phyloP scores from a whole-genome alignment of 108 stramenopile species.

The Skeletonema tropicum region DNA sequence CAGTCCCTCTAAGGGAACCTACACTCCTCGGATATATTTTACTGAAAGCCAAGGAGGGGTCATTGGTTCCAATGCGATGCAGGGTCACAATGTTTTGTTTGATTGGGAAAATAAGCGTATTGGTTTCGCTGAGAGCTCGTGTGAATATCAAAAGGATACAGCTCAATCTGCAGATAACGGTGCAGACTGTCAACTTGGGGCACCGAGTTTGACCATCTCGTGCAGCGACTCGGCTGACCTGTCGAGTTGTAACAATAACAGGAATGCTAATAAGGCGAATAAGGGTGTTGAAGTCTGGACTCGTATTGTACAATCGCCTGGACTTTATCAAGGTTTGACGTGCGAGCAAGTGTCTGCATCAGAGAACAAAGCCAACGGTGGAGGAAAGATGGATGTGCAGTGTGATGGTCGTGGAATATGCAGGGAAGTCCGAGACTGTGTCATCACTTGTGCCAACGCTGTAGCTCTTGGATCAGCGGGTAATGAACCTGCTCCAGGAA shows the following conservation, averaged over 20 bases:
- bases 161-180: conserved; percentile 21
- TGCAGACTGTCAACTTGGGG: conserved; percentile 35
- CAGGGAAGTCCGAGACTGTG: conserved; percentile 65
- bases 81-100: conserved; percentile 90
- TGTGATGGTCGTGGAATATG: conserved; percentile 70
- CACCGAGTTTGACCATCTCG: conserved; percentile 31
- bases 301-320: conserved; percentile 55
- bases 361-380: conserved; percentile 27
- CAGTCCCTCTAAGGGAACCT: conserved; percentile 52
- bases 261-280: conserved; percentile 51
- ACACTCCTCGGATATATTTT: conserved; percentile 82
- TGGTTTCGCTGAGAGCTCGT: conserved; percentile 79
- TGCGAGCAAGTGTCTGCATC: conserved; percentile 49
- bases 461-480: conserved; percentile 17
- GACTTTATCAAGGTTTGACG: conserved; percentile 43
- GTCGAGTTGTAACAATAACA: conserved; percentile 16
- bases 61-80: conserved; percentile 94
- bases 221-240: conserved; percentile 47
- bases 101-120: conserved; percentile 73
- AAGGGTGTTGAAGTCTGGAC: conserved; percentile 75
- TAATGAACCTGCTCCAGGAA: conserved; percentile 8
- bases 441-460: conserved; percentile 60
- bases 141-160: conserved; percentile 33
- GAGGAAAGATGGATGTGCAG: conserved; percentile 36
- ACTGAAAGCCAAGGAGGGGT: conserved; percentile 90